phyloP scores from a whole-genome alignment of 2,329 filamentous ascomycete genomes.

The Lecanicillium sp. region DNA sequence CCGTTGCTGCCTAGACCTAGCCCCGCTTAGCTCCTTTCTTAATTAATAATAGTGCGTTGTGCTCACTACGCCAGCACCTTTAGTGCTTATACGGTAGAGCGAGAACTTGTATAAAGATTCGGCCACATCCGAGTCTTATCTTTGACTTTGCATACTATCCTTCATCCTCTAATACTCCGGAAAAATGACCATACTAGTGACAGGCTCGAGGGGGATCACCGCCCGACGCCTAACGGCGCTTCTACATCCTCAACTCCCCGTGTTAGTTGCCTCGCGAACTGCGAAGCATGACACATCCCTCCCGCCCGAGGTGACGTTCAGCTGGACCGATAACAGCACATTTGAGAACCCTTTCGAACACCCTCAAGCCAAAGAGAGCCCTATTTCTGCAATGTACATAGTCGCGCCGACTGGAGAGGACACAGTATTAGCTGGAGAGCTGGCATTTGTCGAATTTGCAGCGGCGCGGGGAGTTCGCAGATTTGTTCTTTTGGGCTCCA shows the following conservation, averaged over 20 bases:
- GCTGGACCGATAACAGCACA: not conserved
- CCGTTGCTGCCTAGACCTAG: no score
- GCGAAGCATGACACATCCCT: not conserved
- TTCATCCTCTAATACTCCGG: no score
- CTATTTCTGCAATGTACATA: conserved; percentile 2
- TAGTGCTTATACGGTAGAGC: no score
- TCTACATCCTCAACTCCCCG: conserved; percentile 1
- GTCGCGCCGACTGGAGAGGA: conserved; percentile 2
- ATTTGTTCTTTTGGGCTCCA: conserved; percentile 2
- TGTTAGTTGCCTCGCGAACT: not conserved
- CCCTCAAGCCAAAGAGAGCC: not conserved
- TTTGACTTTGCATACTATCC: no score
- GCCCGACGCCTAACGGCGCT: conserved; percentile 2
- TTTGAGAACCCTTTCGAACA: conserved; percentile 1
- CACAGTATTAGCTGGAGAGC: not conserved
- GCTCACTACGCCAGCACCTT: no score
- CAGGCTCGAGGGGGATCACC: conserved; percentile 1
- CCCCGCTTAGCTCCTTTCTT: no score
- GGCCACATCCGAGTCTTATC: no score
- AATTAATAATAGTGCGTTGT: no score
- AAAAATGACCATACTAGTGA: conserved; percentile 3
- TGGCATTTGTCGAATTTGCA: not conserved
- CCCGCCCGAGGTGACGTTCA: not conserved
- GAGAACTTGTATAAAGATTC: no score
- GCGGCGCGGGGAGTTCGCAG: not conserved